Base-by-base conservation (phyloP, 352 stramenopile species). In the Blastocystis sp. region DNA sequence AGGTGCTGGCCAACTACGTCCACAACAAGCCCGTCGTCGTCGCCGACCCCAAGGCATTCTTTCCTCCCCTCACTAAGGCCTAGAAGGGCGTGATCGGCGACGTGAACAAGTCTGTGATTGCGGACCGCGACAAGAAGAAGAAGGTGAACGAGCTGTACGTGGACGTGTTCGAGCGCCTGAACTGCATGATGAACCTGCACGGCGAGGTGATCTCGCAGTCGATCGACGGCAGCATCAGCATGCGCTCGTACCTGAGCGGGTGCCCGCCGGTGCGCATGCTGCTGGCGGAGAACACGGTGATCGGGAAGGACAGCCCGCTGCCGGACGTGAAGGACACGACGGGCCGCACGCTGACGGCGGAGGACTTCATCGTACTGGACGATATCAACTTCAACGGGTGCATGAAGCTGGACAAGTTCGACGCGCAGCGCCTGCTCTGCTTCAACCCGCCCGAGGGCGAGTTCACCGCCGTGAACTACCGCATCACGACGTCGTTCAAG, bases 361-460 rank as follows among this genome's bases (percentile, higher is more conserved):
- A 98, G 89, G 94, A 93, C 86, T 92, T 95, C 23, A 94, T 98
- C 19, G 93, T 97, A 81, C 90, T 98, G 38, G 96, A 99, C 90
- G 96, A 99, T 89, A 98, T 95, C 89, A 98, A 98, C 91, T 98
- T 99, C 91, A 96, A 99, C 92, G 95, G 98, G 90, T 98, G 96
- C 91, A 95, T 98, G 62, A 95, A 97, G 88, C 91, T 98, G 52
- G 94, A 97, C 77, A 95, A 98, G 89, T 97, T 97, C 89, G 94
- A 97, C 89, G 90, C 91, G 62, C 92, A 94, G 89, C 93, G 93
- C 64, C 92, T 95, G 88, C 91, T 96, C 40, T 93, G 93, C 76
- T 96, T 97, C 89, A 92, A 94, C 38, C 93, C 94, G 74, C 93
- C 93, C 5, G 94, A 97, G 90, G 94, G 94, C 89, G 93, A 96